Evolutionary conservation across 306 rosid species (phyloP).

Genomic region (Aeschynomene evenia): DNA sequence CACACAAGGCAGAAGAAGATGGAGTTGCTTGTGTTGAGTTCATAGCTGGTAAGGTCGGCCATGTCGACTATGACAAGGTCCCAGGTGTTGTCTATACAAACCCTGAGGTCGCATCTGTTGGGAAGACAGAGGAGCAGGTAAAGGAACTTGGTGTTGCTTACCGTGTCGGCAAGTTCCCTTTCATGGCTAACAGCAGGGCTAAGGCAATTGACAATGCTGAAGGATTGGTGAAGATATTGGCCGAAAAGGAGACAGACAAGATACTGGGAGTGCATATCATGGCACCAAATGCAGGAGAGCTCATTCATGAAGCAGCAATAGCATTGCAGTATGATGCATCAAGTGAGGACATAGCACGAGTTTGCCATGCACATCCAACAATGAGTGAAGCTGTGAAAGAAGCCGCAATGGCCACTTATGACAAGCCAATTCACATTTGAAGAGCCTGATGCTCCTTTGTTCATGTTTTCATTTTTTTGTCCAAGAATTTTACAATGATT

Average conservation of each 20-base stretch:
- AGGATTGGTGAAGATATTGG: slow-evolving; percentile 88
- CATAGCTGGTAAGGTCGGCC: slow-evolving; percentile 95
- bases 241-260: slow-evolving; percentile 93
- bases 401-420: slow-evolving; percentile 99
- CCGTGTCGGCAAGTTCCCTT: slow-evolving; percentile 94
- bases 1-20: slow-evolving; percentile 99
- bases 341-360: slow-evolving; percentile 96
- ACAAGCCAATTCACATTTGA: slow-evolving; percentile 98
- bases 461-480: slow-evolving; percentile 43
- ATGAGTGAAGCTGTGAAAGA: slow-evolving; percentile 99
- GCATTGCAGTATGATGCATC: slow-evolving; percentile 91
- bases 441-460: slow-evolving; percentile 23
- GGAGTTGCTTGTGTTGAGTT: slow-evolving; percentile 98
- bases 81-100: slow-evolving; percentile 95
- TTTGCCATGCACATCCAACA: slow-evolving; percentile 99
- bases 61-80: slow-evolving; percentile 97
- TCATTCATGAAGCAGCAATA: slow-evolving; percentile 88
- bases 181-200: slow-evolving; percentile 97
- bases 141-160: slow-evolving; percentile 66
- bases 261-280: slow-evolving; percentile 96
- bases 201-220: slow-evolving; percentile 97
- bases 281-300: slow-evolving; percentile 98
- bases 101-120: slow-evolving; percentile 96
- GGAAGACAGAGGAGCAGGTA: slow-evolving; percentile 98
- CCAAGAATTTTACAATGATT: slow-evolving; percentile 48